Evolutionary conservation across 768 basidiomycete species (phyloP).

Genomic region (Collybiopsis confluens): DNA sequence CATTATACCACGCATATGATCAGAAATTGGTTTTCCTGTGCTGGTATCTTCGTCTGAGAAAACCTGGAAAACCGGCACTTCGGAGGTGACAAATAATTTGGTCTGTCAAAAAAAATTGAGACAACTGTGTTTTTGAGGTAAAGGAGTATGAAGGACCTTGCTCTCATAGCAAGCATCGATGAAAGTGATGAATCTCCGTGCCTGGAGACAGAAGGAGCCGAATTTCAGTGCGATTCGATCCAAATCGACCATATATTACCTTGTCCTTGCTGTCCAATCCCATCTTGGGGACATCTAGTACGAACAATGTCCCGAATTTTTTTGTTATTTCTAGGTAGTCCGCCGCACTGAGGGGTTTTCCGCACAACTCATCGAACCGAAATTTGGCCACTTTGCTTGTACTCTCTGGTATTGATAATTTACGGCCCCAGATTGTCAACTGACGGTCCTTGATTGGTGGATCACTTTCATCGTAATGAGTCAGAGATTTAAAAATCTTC

Average conservation of each 20-base stretch:
- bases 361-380: constrained; percentile 82
- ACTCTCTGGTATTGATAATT: constrained; percentile 73
- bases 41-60: constrained; percentile 70
- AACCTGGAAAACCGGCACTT: constrained; percentile 85
- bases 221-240: background rate
- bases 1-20: constrained; percentile 92
- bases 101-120: constrained; percentile 44
- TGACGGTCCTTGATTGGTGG: constrained; percentile 57
- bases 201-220: constrained; percentile 37
- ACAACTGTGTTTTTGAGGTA: background rate
- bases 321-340: constrained; percentile 95
- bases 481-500: constrained; percentile 79
- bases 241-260: constrained; percentile 31
- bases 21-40: constrained; percentile 44
- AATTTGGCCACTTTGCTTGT: constrained; percentile 81
- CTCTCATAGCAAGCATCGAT: constrained; percentile 96
- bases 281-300: constrained; percentile 87
- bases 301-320: constrained; percentile 82
- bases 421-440: constrained; percentile 89
- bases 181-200: constrained; percentile 94
- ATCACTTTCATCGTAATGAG: constrained; percentile 49
- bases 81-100: constrained; percentile 87
- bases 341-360: constrained; percentile 84
- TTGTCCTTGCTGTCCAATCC: constrained; percentile 82
- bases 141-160: constrained; percentile 43